Conservation (phyloP, 2,329 filamentous ascomycete genomes). For the Penicillium decumbens region DNA sequence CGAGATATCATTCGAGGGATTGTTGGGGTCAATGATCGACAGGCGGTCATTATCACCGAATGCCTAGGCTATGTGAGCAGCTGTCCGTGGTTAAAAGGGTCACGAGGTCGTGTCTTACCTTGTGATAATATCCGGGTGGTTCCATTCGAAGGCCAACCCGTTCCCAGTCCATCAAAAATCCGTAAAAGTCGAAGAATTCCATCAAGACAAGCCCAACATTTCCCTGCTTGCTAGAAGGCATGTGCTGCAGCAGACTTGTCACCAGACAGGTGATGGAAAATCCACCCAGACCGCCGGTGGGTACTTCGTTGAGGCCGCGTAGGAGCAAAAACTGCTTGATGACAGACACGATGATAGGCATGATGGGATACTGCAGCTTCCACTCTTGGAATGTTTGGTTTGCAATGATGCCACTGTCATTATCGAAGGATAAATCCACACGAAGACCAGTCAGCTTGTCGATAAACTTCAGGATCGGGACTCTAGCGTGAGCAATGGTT, state of each 20-base stretch:
- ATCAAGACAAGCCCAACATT: constrained; percentile 78
- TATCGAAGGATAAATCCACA: constrained; percentile 94
- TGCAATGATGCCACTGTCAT: constrained; percentile 72
- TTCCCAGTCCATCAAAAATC: constrained; percentile 64
- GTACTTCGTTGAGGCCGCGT: constrained; percentile 85
- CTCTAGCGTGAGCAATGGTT: constrained; percentile 69
- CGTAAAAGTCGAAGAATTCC: constrained; percentile 86
- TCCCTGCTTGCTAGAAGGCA: constrained; percentile 65
- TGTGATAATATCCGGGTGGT: constrained; percentile 69
- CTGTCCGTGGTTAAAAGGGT: background rate
- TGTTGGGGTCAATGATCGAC: constrained; percentile 89
- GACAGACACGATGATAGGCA: constrained; percentile 79
- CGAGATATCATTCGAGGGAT: constrained; percentile 77
- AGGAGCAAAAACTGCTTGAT: constrained; percentile 92
- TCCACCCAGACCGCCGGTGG: constrained; percentile 83
- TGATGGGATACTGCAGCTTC: constrained; percentile 73
- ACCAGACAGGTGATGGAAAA: constrained; percentile 93
- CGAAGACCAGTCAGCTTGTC: constrained; percentile 73
- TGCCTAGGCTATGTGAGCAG: constrained; percentile 39
- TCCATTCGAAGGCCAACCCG: constrained; percentile 69
- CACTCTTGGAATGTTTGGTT: constrained; percentile 75
- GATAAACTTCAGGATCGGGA: constrained; percentile 88
- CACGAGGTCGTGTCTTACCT: constrained; percentile 50
- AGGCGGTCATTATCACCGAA: constrained; percentile 59
- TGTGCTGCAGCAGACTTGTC: constrained; percentile 77